A percentile compares a stretch with the other conserved stretches of the same genome.
Conservation (phyloP, 176 grass and related monocot species). For the Musa acuminata region DNA sequence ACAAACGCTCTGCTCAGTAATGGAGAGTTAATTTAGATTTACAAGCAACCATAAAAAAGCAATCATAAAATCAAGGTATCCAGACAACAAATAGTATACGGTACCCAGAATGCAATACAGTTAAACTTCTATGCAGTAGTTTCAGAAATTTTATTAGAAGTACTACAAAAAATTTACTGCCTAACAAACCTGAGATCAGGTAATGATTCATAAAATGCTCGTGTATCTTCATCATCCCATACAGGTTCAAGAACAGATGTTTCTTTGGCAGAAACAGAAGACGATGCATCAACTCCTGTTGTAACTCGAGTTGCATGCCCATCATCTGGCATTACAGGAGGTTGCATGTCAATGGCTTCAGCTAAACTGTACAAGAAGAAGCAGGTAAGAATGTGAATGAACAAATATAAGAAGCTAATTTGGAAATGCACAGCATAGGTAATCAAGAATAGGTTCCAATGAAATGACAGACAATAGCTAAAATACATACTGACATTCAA, state of each 20-base stretch:
- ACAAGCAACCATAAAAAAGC: not conserved
- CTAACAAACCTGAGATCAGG: slow-evolving; percentile 77
- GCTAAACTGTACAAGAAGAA: slow-evolving; percentile 50
- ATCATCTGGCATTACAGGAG: slow-evolving; percentile 95
- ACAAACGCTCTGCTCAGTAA: slow-evolving; percentile 82
- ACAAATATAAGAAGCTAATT: slow-evolving; percentile 6
- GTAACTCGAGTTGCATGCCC: slow-evolving; percentile 84
- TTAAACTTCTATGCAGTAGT: not conserved
- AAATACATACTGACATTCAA: too few species aligned
- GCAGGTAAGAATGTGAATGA: slow-evolving; percentile 9
- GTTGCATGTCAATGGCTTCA: slow-evolving; percentile 93
- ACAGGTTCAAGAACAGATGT: slow-evolving; percentile 68
- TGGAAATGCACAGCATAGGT: not conserved
- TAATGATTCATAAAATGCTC: slow-evolving; percentile 90
- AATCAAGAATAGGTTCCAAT: too few species aligned
- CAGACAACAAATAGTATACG: not conserved
- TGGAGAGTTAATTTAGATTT: slow-evolving; percentile 2
- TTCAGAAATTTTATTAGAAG: not conserved
- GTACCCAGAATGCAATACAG: not conserved
- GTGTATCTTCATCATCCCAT: slow-evolving; percentile 99
- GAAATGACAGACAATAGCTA: too few species aligned
- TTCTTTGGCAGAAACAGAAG: slow-evolving; percentile 57
- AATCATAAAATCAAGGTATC: not conserved
- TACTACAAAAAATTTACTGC: slow-evolving; percentile 1
- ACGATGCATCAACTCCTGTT: slow-evolving; percentile 52